These are phyloP conservation scores for Endocalyx cinctus DNA, from an alignment of 2,329 filamentous ascomycete genomes.

Conservation along the genomic window DNA sequence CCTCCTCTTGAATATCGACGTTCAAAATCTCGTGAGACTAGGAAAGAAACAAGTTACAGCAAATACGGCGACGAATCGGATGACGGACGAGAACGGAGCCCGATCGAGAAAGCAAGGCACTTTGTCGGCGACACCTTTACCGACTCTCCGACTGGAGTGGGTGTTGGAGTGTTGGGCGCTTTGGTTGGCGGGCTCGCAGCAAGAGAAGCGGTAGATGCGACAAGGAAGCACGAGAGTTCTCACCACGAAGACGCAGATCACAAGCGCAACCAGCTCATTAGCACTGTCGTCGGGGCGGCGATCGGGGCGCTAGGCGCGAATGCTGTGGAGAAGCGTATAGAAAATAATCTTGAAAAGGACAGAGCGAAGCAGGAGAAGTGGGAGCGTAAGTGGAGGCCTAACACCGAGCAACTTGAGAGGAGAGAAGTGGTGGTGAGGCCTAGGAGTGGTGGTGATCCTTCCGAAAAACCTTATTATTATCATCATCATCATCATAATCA, in stretches of 20 bases:
- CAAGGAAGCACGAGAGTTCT: constrained; percentile 22
- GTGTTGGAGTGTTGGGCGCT: constrained; percentile 48
- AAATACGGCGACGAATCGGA: constrained; percentile 13
- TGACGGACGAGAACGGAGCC: constrained; percentile 22
- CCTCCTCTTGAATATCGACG: constrained; percentile 14
- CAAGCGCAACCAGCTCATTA: constrained; percentile 35
- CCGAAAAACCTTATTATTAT: too few relatives aligned
- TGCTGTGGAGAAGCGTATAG: constrained; percentile 27
- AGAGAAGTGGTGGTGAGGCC: constrained; percentile 19
- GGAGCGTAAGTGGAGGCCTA: constrained; percentile 19
- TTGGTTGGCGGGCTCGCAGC: constrained; percentile 51
- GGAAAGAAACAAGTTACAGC: constrained; percentile 8
- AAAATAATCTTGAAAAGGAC: constrained; percentile 23
- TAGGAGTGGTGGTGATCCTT: constrained; percentile 9
- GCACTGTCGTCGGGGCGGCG: constrained; percentile 50
- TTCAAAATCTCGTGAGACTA: constrained; percentile 9
- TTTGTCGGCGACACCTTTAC: constrained; percentile 44
- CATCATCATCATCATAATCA: too few relatives aligned
- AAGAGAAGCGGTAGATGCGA: constrained; percentile 41
- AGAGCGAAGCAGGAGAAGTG: constrained; percentile 18
- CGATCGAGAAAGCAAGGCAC: constrained; percentile 35
- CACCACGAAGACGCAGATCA: constrained; percentile 23
- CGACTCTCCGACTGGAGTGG: constrained; percentile 43
- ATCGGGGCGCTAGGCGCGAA: constrained; percentile 52
- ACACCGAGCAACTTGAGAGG: constrained; percentile 12